Evolutionary conservation across 2,329 filamentous ascomycete genomes (phyloP), one percentile per base, ranked within the genome.

Genomic region (Fonsecaea nubica): DNA sequence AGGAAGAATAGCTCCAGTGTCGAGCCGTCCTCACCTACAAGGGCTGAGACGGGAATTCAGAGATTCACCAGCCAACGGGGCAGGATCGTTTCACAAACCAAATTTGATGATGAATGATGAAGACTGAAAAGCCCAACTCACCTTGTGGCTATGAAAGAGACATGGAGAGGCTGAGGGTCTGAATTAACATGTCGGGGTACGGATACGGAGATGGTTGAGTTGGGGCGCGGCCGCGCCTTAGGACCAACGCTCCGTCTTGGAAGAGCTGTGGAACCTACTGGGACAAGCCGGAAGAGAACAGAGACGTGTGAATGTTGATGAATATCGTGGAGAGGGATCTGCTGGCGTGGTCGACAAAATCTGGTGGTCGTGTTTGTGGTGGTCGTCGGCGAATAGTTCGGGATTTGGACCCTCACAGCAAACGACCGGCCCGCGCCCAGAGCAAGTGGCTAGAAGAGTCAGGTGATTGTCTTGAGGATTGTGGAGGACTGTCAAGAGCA

Each of bases 321-420:
- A 53, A 33, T 38, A 38, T 4, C 12, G 18, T 42, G 10, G 8
- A 32, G 35, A 42, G 25, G 18, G 25, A 33, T 25, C 15, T 40
- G 48, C 36, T 40, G 57, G 40, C 15, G 57, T 59, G 57, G 57
- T 18, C 38, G 57, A 50, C 9, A 33, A 50, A 35, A 12, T 25
- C 45, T 50, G 55, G 55, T 30, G 10, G 55, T 57, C 54, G 13
- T 55, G 12, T 12, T 12, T 33, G 25, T 25, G 25, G 25, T 25
- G 25, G 58, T 52, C 33, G 58, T 53, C 58, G 36, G 58, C 48
- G 58, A 61, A 61, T 53, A 61, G 58, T 52, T 61, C 45, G 58
- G 42, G 45, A 21, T 61, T 21, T 32, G 58, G 42, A 42, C 38
- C 50, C 33, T 15, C n/a, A 21, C 45, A 42, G 18, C 52, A 12